Evolutionary conservation across 176 grass and related monocot species (phyloP), one percentile per base, ranked within the genome.

Genomic region (Dendrocalamus sinicus): DNA sequence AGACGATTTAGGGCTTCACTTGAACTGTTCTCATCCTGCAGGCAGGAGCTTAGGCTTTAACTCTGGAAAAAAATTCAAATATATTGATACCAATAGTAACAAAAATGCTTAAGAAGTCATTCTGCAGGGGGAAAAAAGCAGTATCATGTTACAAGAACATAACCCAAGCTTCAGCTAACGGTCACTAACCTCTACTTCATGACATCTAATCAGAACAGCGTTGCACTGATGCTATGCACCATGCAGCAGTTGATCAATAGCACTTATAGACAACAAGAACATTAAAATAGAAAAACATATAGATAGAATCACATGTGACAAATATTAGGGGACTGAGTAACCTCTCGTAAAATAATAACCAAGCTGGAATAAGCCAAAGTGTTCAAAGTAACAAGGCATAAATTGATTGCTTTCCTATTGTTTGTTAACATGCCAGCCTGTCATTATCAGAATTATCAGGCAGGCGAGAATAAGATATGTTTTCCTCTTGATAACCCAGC

Each of bases 1-100:
- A 95, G 88, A 92, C 80, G 93, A 91, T 84, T 89, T 44, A 99
- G 57, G 23, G 93, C 96, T 72, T 83, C 92, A 82, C 88, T 92
- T 84, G 96, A 93, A 89, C 93, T 94, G 74, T 76, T 65, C 44
- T 73, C 76, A 59, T 99, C 93, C 96, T 99, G 72, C 59, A 82
- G 73, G 37, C 59, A 91, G 58, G 23, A 82, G 66, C 65, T 55
- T 55, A 67, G 11, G 53, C 15, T 90, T 83, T 41, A 79, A 59
- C 37, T 68, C 37, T 59, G 11, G 59, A n/a, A 71, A 76, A 20
- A 53, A 32, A 1, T 51, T 67, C 24, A 41, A 77, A 90, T 8
- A 73, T n/a, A 63, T 35, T 1, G 1, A 85, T 28, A 76, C 5
- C 6, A 73, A 44, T 17, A 46, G 6, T 74, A 67, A 66, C 20